Evolutionary conservation across 2,329 filamentous ascomycete species (phyloP), one percentile per base, ranked within the genome.

Genomic region (Alternaria novae-zelandiae): DNA sequence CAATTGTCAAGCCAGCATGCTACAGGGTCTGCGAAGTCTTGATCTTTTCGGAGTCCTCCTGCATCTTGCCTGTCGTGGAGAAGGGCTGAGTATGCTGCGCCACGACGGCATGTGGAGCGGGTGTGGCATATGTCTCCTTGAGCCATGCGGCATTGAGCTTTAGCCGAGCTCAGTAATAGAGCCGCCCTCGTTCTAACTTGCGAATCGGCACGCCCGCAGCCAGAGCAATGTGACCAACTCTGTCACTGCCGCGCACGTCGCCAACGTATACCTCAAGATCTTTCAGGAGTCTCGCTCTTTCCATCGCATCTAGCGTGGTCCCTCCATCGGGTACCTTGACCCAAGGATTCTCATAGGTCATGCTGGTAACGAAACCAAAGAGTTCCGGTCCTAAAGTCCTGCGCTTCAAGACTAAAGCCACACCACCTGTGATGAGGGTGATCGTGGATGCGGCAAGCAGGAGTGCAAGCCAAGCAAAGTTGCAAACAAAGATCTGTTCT

Each of bases 141-240:
- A 26, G 13, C n/a, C 23, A 20, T 28, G 26, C 57, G 54, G n/a
- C 36, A 32, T 41, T 50, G 23, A 21, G n/a, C 43, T 43, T 63
- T 67, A 64, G 28, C 46, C n/a, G 28, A 12, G 10, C 20, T 73
- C 55, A 77, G 50, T 28, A 58, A 51, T 78, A 75, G 3, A 76
- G 68, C 12, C 74, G 71, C 9, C 66, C 74, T 61, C 70, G 54
- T 36, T 78, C 74, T 9, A 78, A 47, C 45, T 73, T 73, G 3
- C 72, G 68, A 13, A 75, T 2, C 3, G 74, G 70, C 6, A 72
- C 69, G 1, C 75, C 75, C 1, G 77, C 72, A 13, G 78, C 75
- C n/a, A 81, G 66, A 0, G 78, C 78, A 43, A 81, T 74, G 45
- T 80, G 78, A 1, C 78, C 79, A n/a, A 79, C 61, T 1, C 74